Evolutionary conservation across 2,329 filamentous ascomycete genomes (phyloP).

Genomic region (Paecilomyces formosus): DNA sequence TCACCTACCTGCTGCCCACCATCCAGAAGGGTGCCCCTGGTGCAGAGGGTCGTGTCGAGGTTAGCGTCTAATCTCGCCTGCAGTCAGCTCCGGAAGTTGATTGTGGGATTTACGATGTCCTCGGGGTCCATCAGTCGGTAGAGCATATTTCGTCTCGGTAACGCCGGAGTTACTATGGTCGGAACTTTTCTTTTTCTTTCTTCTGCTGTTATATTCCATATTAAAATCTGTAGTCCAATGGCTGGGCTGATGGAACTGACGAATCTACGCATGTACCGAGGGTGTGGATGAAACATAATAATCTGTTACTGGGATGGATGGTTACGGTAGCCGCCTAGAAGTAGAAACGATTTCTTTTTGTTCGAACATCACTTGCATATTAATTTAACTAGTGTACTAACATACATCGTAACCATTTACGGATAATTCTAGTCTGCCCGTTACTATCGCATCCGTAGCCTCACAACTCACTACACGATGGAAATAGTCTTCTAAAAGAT

Average conservation of each 20-base stretch:
- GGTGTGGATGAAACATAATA: neutral
- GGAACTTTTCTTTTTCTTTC: constrained; percentile 18
- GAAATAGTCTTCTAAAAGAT: too few relatives aligned
- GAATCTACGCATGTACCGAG: constrained; percentile 8
- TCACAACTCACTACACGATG: too few relatives aligned
- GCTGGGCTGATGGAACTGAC: constrained; percentile 20
- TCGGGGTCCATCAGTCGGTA: constrained; percentile 21
- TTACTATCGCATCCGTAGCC: too few relatives aligned
- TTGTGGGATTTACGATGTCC: constrained; percentile 7
- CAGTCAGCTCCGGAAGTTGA: constrained; percentile 7
- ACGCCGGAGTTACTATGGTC: constrained; percentile 32
- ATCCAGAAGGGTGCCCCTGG: constrained; percentile 64
- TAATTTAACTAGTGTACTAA: too few relatives aligned
- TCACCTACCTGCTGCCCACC: constrained; percentile 86
- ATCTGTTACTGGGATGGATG: neutral
- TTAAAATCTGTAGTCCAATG: constrained; percentile 22
- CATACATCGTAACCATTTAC: too few relatives aligned
- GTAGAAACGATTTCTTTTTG: neutral
- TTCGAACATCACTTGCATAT: neutral
- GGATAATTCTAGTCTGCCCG: too few relatives aligned
- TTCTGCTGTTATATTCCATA: constrained; percentile 16
- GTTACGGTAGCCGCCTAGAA: neutral
- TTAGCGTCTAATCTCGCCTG: constrained; percentile 54
- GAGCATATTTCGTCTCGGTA: constrained; percentile 25
- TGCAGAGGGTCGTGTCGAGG: constrained; percentile 81